Evolutionary conservation across 306 rosid genomes (phyloP).

Genomic region (Gleditsia sinensis): DNA sequence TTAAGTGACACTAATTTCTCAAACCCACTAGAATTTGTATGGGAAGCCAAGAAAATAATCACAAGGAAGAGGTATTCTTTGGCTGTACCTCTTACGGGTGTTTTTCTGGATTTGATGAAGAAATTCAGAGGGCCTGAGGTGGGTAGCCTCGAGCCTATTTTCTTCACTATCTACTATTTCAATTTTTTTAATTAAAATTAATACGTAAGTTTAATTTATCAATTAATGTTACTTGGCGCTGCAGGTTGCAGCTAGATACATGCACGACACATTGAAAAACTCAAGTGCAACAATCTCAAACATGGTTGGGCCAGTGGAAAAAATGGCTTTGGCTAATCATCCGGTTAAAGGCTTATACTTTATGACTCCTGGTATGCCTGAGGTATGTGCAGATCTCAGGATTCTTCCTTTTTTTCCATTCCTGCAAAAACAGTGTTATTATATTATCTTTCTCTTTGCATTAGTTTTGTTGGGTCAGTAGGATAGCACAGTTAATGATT

Average conservation of each 20-base stretch:
- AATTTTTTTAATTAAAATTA: neutral
- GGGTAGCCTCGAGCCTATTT: too few relatives aligned
- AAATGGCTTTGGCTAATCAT: slow-evolving; percentile 34
- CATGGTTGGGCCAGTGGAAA: slow-evolving; percentile 41
- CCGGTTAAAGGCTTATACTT: slow-evolving; percentile 35
- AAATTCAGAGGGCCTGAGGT: slow-evolving; percentile 47
- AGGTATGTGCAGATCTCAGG: too few relatives aligned
- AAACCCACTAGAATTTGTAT: slow-evolving; percentile 48
- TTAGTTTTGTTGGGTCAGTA: too few relatives aligned
- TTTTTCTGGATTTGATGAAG: slow-evolving; percentile 26
- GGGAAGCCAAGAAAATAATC: slow-evolving; percentile 34
- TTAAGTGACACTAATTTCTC: slow-evolving; percentile 16
- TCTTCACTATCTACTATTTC: neutral
- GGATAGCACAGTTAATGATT: too few relatives aligned
- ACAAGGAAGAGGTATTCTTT: slow-evolving; percentile 39
- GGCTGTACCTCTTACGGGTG: slow-evolving; percentile 7
- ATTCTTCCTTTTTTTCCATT: too few relatives aligned
- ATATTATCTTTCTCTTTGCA: too few relatives aligned
- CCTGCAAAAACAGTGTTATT: too few relatives aligned
- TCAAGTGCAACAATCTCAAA: slow-evolving; percentile 40
- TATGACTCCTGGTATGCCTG: neutral
- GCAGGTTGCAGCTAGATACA: slow-evolving; percentile 31
- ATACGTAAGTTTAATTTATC: too few relatives aligned
- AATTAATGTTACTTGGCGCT: neutral
- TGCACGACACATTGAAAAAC: neutral